These are phyloP conservation scores for Immersiporthe knoxdaviesiana DNA, from an alignment of 2,329 filamentous ascomycete species.

Conservation along the genomic window DNA sequence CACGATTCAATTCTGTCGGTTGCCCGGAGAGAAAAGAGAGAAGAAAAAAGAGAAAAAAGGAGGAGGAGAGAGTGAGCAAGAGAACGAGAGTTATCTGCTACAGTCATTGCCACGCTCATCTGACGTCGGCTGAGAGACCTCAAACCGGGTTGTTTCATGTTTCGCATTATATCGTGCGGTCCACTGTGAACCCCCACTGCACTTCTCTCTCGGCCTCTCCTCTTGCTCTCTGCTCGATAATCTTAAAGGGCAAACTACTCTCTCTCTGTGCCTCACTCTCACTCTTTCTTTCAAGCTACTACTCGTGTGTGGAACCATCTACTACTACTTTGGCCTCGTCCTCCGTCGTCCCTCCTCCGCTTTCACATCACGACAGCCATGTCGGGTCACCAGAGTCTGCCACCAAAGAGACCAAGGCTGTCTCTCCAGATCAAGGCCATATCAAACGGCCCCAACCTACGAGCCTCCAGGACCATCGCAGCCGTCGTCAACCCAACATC, in stretches of 20 bases:
- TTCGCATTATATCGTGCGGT: conserved; percentile 22
- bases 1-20: conserved; percentile 3
- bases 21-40: neutral
- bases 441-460: conserved; percentile 41
- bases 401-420: conserved; percentile 57
- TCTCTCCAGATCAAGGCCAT: conserved; percentile 52
- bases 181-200: neutral
- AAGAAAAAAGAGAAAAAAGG: neutral
- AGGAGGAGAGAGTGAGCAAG: neutral
- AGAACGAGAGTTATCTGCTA: neutral
- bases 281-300: neutral
- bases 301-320: too few species aligned
- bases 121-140: conserved; percentile 7
- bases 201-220: neutral
- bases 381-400: conserved; percentile 37
- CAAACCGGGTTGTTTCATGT: conserved; percentile 19
- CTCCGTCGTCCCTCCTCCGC: neutral
- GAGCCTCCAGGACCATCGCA: conserved; percentile 48
- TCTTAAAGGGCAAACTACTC: conserved; percentile 4
- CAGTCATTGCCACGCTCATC: neutral
- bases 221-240: neutral
- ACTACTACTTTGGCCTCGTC: neutral
- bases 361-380: conserved; percentile 19
- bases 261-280: too few species aligned
- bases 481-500: conserved; percentile 59